Percentiles rank a stretch among this genome's conserved stretches.
These are phyloP conservation scores for Entophlyctis luteolus DNA, from an alignment of 192 early-diverging fungal species.

Conservation along the genomic window DNA sequence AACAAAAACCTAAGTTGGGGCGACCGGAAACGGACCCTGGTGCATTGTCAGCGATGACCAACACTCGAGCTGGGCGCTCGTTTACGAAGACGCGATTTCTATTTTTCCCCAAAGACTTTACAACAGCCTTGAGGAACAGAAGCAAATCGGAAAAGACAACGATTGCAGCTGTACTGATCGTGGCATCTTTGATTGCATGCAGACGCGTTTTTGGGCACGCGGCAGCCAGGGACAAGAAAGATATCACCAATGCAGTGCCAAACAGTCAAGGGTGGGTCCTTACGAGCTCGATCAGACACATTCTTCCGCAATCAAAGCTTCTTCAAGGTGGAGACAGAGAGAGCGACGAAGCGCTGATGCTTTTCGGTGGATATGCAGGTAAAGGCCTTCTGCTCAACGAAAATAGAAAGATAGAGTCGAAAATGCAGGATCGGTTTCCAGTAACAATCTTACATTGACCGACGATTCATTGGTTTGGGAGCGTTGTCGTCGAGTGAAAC, in stretches of 20 bases:
- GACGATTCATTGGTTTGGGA: slow-evolving; percentile 45
- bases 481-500: slow-evolving; percentile 36
- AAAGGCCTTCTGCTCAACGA: neutral
- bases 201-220: slow-evolving; percentile 17
- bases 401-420: neutral
- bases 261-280: slow-evolving; percentile 48
- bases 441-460: slow-evolving; percentile 22
- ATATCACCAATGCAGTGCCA: slow-evolving; percentile 28
- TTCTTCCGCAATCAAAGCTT: slow-evolving; percentile 43
- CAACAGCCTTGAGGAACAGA: slow-evolving; percentile 22
- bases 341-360: slow-evolving; percentile 36
- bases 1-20: slow-evolving; percentile 5
- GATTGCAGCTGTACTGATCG: slow-evolving; percentile 43
- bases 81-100: slow-evolving; percentile 30
- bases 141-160: slow-evolving; percentile 37
- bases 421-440: slow-evolving; percentile 37
- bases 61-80: neutral
- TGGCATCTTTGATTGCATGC: slow-evolving; percentile 40
- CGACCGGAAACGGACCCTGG: slow-evolving; percentile 3
- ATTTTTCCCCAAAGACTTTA: slow-evolving; percentile 29
- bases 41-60: neutral
- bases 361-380: slow-evolving; percentile 51
- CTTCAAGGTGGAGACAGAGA: slow-evolving; percentile 42
- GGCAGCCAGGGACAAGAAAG: slow-evolving; percentile 16
- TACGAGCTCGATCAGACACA: slow-evolving; percentile 39